Evolutionary conservation across 1,284 basidiomycete genomes (phyloP), one percentile per base, ranked within the genome.

Genomic region (Cerioporus squamosus): DNA sequence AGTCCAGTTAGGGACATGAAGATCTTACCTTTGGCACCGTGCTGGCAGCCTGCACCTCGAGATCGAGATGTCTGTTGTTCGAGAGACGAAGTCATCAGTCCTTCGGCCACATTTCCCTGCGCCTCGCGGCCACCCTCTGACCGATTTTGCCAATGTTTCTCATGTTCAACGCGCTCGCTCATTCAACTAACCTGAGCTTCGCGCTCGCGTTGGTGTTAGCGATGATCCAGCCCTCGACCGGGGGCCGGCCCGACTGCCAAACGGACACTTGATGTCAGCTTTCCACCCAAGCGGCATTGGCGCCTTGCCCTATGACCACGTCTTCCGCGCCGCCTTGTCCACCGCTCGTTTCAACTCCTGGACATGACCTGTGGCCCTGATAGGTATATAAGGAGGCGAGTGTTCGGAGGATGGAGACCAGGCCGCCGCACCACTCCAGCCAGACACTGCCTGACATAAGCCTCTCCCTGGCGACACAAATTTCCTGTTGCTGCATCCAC

Each of bases 381-480:
- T 12, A 39, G 4, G 24, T 40, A 50, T 56, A 51, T 18, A 45
- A 46, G 48, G 8, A 18, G 29, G 36, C 15, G 48, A 22, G 7
- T 36, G 33, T 24, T 29, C 36, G 26, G 22, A 15, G 14, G 43
- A 45, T 39, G 43, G 54, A 39, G n/a, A 46, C 23, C 54, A 56
- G 38, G 23, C 31, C 48, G 29, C 36, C 43, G 17, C 53, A 26
- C 39, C 23, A 17, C 51, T 36, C 33, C 33, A 36, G 33, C 33
- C 33, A 36, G 33, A 36, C 33, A 33, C 38, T 22, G 22, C 44
- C 57, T 49, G 47, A 49, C 57, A 53, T 50, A 53, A 53, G 43
- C 51, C 46, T 15, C 26, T 42, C 24, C 44, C 51, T 42, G 31
- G 24, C 33, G 48, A 39, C 22, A 18, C 15, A 29, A 53, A 48